phyloP scores from a whole-genome alignment of 2,329 filamentous ascomycete genomes.

The Trichothecium sympodiale region DNA sequence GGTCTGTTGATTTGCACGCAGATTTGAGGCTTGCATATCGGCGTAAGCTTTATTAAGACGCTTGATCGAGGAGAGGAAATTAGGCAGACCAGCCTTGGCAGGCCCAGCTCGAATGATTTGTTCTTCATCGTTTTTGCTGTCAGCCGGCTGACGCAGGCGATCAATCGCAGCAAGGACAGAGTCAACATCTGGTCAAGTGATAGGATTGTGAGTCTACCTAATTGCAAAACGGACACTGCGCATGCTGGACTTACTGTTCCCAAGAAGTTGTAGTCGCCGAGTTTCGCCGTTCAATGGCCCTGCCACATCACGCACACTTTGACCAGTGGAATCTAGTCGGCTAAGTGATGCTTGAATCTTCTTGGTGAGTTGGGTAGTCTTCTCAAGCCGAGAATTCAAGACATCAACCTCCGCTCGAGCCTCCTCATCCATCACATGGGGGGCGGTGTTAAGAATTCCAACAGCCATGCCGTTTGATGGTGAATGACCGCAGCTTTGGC shows the following conservation, averaged over 20 bases:
- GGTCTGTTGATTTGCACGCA: conserved; percentile 84
- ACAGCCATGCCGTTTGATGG: conserved; percentile 35
- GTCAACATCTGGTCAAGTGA: conserved; percentile 58
- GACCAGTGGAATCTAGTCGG: conserved; percentile 76
- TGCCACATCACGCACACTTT: conserved; percentile 83
- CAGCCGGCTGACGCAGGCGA: conserved; percentile 76
- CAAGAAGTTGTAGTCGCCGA: conserved; percentile 75
- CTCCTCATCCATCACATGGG: conserved; percentile 50
- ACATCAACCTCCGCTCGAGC: conserved; percentile 60
- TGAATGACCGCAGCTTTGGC: no score
- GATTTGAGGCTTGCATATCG: conserved; percentile 80
- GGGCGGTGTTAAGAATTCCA: conserved; percentile 32
- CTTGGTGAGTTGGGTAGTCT: conserved; percentile 86
- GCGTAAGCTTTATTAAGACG: conserved; percentile 74
- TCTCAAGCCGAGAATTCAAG: conserved; percentile 66
- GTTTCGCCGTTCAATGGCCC: conserved; percentile 91
- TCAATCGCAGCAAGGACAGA: conserved; percentile 79
- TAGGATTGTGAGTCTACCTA: conserved; percentile 6
- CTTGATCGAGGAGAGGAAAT: conserved; percentile 83
- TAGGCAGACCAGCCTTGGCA: conserved; percentile 66
- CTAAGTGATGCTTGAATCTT: conserved; percentile 86
- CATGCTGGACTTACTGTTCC: conserved; percentile 48
- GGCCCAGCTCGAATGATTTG: conserved; percentile 83
- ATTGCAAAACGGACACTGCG: conserved; percentile 1
- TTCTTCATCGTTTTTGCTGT: conserved; percentile 87